Conservation (phyloP, 2,329 filamentous ascomycete genomes). For the Ceratocystis eucalypticola region DNA sequence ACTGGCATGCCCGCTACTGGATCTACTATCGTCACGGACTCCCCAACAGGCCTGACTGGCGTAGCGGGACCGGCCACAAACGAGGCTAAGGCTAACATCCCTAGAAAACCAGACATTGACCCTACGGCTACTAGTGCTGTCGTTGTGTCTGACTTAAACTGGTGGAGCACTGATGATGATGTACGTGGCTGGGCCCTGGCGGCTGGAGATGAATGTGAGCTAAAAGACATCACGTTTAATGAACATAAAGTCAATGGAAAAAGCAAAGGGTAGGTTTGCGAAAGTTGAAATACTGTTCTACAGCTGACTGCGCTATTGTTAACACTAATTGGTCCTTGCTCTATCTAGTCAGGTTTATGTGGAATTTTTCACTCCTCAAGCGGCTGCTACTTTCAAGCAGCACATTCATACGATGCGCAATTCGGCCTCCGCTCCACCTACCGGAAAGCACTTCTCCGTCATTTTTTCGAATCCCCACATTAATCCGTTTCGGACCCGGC, state of each 20-base stretch:
- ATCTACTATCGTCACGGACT: constrained; percentile 22
- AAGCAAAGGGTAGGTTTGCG: constrained; percentile 71
- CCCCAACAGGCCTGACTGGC: constrained; percentile 25
- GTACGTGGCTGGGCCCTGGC: constrained; percentile 74
- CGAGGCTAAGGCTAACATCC: constrained; percentile 29
- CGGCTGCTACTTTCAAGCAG: constrained; percentile 72
- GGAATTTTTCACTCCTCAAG: constrained; percentile 71
- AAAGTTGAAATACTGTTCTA: neutral
- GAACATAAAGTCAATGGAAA: constrained; percentile 99
- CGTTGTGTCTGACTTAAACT: constrained; percentile 78
- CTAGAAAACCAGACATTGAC: constrained; percentile 30
- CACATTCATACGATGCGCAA: constrained; percentile 50
- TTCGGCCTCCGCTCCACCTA: constrained; percentile 36
- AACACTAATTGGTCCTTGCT: neutral
- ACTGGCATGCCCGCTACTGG: neutral
- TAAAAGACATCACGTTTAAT: constrained; percentile 90
- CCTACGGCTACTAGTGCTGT: constrained; percentile 51
- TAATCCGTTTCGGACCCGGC: constrained; percentile 83
- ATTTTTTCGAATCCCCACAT: constrained; percentile 61
- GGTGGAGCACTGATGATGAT: constrained; percentile 96
- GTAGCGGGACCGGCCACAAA: constrained; percentile 24
- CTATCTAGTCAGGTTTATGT: constrained; percentile 57
- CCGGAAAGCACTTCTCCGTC: constrained; percentile 57
- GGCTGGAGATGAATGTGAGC: constrained; percentile 66
- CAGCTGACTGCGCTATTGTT: neutral